These are phyloP conservation scores for Dorcoceras hygrometricum DNA, from an alignment of 257 asterid genomes.

Conservation along the genomic window DNA sequence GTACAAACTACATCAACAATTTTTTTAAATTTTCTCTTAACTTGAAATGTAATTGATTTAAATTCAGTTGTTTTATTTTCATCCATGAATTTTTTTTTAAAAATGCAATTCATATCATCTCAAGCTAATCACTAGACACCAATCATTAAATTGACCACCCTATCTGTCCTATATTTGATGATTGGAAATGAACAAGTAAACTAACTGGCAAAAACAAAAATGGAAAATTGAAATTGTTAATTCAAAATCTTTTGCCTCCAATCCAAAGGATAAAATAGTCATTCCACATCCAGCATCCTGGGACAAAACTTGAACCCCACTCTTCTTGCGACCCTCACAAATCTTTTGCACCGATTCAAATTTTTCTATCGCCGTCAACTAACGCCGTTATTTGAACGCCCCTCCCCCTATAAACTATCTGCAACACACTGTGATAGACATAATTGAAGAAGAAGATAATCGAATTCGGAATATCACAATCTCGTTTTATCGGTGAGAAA, in stretches of 20 bases:
- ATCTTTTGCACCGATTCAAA: conserved; percentile 23
- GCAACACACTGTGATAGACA: conserved; percentile 16
- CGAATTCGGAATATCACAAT: conserved; percentile 4
- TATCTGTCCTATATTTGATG: no score
- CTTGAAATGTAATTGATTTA: no score
- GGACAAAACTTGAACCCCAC: not conserved
- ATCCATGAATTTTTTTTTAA: no score
- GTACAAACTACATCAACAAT: no score
- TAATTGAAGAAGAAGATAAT: conserved; percentile 8
- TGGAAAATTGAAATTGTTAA: not conserved
- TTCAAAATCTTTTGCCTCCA: conserved; percentile 33
- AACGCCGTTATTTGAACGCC: conserved; percentile 33
- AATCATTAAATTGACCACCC: no score
- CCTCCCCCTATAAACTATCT: conserved; percentile 22
- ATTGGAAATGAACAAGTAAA: no score
- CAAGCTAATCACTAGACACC: no score
- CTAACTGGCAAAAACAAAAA: no score
- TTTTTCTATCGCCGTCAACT: conserved; percentile 35
- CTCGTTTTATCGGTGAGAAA: conserved; percentile 26
- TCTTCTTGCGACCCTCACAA: not conserved
- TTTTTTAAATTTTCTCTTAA: no score
- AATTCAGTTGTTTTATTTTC: no score
- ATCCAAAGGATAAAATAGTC: conserved; percentile 14
- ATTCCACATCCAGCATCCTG: not conserved
- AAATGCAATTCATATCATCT: no score